A percentile compares a stretch with the other conserved stretches of the same genome.
phyloP scores from a whole-genome alignment of 2,329 filamentous ascomycete genomes.

The Huntiella abstrusa region DNA sequence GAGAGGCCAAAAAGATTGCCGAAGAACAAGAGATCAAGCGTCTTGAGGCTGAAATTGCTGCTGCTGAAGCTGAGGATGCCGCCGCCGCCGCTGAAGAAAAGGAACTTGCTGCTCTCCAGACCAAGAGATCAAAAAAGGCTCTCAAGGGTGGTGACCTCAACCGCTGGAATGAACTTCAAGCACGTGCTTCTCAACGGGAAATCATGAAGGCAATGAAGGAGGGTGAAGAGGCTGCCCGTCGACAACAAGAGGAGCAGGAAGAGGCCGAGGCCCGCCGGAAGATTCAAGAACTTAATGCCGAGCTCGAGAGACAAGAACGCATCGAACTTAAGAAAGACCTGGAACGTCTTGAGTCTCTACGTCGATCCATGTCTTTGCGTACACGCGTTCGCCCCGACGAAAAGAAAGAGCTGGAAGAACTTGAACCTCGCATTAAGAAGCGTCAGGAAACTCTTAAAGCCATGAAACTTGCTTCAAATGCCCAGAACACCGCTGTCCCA shows the following conservation, averaged over 20 bases:
- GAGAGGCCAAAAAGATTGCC: background rate
- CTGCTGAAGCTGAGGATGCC: constrained; percentile 1
- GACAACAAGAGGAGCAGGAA: constrained; percentile 6
- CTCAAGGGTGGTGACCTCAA: constrained; percentile 3
- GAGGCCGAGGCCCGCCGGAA: constrained; percentile 8
- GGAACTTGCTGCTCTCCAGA: constrained; percentile 7
- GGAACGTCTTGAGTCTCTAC: background rate
- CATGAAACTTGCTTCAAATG: background rate
- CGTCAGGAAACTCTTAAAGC: background rate
- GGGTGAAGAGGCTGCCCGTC: constrained; percentile 6
- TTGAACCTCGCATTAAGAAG: constrained; percentile 1
- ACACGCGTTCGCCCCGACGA: background rate
- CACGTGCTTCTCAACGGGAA: constrained; percentile 9
- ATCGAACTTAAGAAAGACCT: background rate
- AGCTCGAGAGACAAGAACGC: constrained; percentile 5
- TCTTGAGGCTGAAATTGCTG: constrained; percentile 8
- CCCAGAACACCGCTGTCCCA: background rate
- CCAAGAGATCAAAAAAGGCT: constrained; percentile 6
- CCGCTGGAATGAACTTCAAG: constrained; percentile 9
- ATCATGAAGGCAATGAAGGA: constrained; percentile 4
- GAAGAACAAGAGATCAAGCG: constrained; percentile 5
- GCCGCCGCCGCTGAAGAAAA: constrained; percentile 4
- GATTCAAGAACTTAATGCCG: constrained; percentile 3
- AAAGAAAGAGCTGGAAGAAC: background rate
- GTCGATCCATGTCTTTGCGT: constrained; percentile 5